Percentiles rank a stretch among this genome's conserved stretches.
Evolutionary conservation across 192 early-diverging fungal species (phyloP).

Genomic region (Coemansia sp.): DNA sequence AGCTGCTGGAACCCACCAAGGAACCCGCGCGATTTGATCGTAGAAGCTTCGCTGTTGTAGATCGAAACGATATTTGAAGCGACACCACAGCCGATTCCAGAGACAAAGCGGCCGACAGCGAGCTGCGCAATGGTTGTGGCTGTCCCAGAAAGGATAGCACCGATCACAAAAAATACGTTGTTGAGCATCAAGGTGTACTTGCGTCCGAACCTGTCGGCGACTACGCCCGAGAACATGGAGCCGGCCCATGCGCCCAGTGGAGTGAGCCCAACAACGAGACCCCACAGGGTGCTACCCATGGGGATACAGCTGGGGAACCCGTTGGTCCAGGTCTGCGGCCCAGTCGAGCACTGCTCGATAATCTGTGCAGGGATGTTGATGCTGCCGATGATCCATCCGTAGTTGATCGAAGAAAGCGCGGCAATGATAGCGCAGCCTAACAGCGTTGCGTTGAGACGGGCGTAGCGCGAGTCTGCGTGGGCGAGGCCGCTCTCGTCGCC

Average conservation of each 20-base stretch:
- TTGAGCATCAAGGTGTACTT: slow-evolving; percentile 64
- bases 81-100: slow-evolving; percentile 76
- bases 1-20: slow-evolving; percentile 84
- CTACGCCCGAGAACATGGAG: slow-evolving; percentile 63
- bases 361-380: slow-evolving; percentile 57
- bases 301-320: slow-evolving; percentile 66
- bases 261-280: slow-evolving; percentile 58
- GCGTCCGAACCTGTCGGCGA: slow-evolving; percentile 70
- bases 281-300: slow-evolving; percentile 65
- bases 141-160: slow-evolving; percentile 63
- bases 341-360: slow-evolving; percentile 54
- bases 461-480: slow-evolving; percentile 37
- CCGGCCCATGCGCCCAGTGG: slow-evolving; percentile 76
- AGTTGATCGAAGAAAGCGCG: slow-evolving; percentile 51
- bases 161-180: slow-evolving; percentile 63
- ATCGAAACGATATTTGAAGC: slow-evolving; percentile 75
- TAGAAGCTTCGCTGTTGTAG: slow-evolving; percentile 77
- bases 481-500: slow-evolving; percentile 27
- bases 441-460: slow-evolving; percentile 28
- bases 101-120: slow-evolving; percentile 66
- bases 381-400: slow-evolving; percentile 54
- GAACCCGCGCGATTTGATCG: slow-evolving; percentile 65
- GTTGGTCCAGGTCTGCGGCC: slow-evolving; percentile 40
- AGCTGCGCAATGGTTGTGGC: slow-evolving; percentile 56
- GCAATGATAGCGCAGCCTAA: slow-evolving; percentile 39